Base-by-base conservation (phyloP, 1,139 yeast genomes). In the Pneumocystis wakefieldiae region DNA sequence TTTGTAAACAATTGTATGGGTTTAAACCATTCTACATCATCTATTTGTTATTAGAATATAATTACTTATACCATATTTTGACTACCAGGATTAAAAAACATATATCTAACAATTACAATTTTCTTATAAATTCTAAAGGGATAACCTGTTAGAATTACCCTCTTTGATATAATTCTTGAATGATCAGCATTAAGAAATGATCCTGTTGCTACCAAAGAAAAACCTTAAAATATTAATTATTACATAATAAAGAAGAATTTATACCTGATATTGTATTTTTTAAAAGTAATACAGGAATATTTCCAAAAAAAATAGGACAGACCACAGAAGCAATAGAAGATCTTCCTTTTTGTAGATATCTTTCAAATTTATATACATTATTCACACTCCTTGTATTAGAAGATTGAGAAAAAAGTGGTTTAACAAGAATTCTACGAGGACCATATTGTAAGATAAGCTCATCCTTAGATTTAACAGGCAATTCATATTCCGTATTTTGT, bases 91-190 rank as follows among this genome's bases (percentile, higher is more conserved):
- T 86, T 89, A 83, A 91, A 92, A 79, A 94, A 94, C 99, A 94
- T 94, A 81, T 90, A 94, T 70, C 98, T 85, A 65, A 92, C 82
- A 2, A 98, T 92, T 66, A 92, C 91, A 59, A 91, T 87, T 67
- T 81, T 83, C 77, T 89, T 92, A 78, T 94, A 97, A 71, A 94
- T 91, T 78, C 91, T 92, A 75, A 90, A 85, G 57, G 97, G 96
- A 69, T 89, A 91, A 63, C 98, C 98, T 0, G 98, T 92, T 66
- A 94, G 77, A 10, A 92, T 84, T 3, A 86, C 85, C 72, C 97
- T 82, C 80, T 92, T 91, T 41, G 95, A 96, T 65, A 90, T 74
- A 36, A 91, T 80, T 74, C 98, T 82, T 24, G 86, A 81, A 70
- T 86, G 89, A 74, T 92, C 97, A 61, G 91, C 82, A 72, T 89